Evolutionary conservation across 805 yeast species (phyloP).

Genomic region (Metschnikowia koreensis): DNA sequence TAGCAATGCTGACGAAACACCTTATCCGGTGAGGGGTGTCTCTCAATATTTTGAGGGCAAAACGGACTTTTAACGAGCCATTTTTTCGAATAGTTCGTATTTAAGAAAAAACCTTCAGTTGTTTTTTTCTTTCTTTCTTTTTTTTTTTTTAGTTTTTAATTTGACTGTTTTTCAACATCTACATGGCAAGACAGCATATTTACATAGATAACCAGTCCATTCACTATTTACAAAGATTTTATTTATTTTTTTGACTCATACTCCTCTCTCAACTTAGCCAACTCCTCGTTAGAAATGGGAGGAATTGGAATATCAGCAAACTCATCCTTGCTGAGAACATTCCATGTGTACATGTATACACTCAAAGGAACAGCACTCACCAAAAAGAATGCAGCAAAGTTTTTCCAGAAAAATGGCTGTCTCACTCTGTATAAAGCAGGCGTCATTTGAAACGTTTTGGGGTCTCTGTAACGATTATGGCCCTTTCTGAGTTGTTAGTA

Average conservation of each 20-base stretch:
- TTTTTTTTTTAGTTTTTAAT: too few species aligned
- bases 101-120: too few species aligned
- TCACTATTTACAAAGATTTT: conserved; percentile 6
- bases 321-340: conserved; percentile 70
- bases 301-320: conserved; percentile 93
- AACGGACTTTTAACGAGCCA: neutral
- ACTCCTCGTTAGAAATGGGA: conserved; percentile 77
- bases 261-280: conserved; percentile 69
- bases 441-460: conserved; percentile 78
- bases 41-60: conserved; percentile 12
- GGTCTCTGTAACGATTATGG: conserved; percentile 52
- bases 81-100: too few species aligned
- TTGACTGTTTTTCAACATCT: too few species aligned
- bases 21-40: conserved; percentile 21
- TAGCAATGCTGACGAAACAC: conserved; percentile 2
- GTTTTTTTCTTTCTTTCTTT: too few species aligned
- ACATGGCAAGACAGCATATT: too few species aligned
- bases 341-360: conserved; percentile 64
- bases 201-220: conserved; percentile 5
- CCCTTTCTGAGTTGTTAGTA: conserved; percentile 35
- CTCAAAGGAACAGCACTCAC: conserved; percentile 66
- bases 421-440: conserved; percentile 93
- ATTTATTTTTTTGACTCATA: conserved; percentile 48
- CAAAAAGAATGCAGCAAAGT: conserved; percentile 59
- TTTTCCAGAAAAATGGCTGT: conserved; percentile 78